Conservation (phyloP, 225 moss, liverwort and hornwort species). For the Anthoceros angustus region DNA sequence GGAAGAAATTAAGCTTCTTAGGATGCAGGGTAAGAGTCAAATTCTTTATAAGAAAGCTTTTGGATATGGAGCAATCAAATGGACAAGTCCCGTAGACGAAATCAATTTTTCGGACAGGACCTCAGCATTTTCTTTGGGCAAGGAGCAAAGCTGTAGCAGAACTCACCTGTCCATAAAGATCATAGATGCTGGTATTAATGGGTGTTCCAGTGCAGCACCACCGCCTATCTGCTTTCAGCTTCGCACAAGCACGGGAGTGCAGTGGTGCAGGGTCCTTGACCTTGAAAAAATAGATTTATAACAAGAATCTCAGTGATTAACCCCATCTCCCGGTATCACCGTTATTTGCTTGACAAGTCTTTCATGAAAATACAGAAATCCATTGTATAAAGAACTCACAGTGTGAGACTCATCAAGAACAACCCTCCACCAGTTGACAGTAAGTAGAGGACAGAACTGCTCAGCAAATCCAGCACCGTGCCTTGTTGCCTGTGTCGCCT, state of each 20-base stretch:
- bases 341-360: neutral
- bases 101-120: neutral
- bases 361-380: neutral
- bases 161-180: conserved; percentile 87
- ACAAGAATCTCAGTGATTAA: neutral
- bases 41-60: too few relatives aligned
- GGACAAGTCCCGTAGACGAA: neutral
- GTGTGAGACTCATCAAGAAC: conserved; percentile 98
- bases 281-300: conserved; percentile 13
- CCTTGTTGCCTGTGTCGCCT: conserved; percentile 95
- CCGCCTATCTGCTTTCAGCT: conserved; percentile 86
- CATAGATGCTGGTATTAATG: conserved; percentile 92
- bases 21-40: too few relatives aligned
- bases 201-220: conserved; percentile 99
- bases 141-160: neutral
- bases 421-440: conserved; percentile 98
- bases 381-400: conserved; percentile 18
- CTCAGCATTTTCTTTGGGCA: neutral
- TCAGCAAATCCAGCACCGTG: conserved; percentile 97
- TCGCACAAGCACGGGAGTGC: conserved; percentile 95
- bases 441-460: conserved; percentile 87
- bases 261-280: conserved; percentile 98
- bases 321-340: neutral
- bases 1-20: too few relatives aligned
- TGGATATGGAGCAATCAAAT: neutral